A percentile compares a stretch with the other conserved stretches of the same genome.
Conservation (phyloP, 192 early-diverging fungal genomes). For the Lobosporangium transversale region DNA sequence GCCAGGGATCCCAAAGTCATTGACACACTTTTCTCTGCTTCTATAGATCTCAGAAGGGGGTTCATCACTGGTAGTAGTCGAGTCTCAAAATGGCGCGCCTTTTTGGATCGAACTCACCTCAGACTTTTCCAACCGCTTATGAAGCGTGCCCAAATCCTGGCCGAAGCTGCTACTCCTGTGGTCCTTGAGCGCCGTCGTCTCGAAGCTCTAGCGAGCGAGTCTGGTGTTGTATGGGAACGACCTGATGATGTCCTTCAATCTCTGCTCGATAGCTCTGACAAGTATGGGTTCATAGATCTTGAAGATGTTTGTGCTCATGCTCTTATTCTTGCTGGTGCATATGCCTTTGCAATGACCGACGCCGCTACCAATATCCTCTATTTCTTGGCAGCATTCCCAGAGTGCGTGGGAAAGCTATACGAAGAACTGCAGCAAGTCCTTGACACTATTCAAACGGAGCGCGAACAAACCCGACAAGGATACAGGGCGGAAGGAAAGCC, state of each 20-base stretch:
- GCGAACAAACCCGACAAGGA: constrained; percentile 11
- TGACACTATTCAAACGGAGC: constrained; percentile 13
- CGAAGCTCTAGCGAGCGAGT: constrained; percentile 16
- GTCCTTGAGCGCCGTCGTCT: constrained; percentile 32
- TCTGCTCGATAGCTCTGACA: constrained; percentile 45
- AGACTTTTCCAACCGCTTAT: constrained; percentile 16
- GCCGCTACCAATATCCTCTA: constrained; percentile 36
- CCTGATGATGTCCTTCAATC: constrained; percentile 50
- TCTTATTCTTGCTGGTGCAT: constrained; percentile 43
- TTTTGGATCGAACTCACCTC: constrained; percentile 8
- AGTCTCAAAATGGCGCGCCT: constrained; percentile 13
- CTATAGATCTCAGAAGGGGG: constrained; percentile 18
- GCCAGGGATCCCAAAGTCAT: constrained; percentile 22
- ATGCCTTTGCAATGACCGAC: constrained; percentile 48
- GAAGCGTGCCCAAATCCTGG: constrained; percentile 4
- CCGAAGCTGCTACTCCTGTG: constrained; percentile 19
- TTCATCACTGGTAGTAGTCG: not conserved
- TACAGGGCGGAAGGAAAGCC: not conserved
- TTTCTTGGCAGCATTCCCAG: constrained; percentile 35
- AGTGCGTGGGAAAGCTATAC: constrained; percentile 31
- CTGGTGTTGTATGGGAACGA: constrained; percentile 1
- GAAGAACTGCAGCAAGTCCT: constrained; percentile 52
- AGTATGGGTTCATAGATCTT: constrained; percentile 38
- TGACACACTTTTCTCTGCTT: constrained; percentile 26
- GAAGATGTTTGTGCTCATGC: constrained; percentile 47